Evolutionary conservation across 106 monocot species (phyloP).

Genomic region (Acorus gramineus): DNA sequence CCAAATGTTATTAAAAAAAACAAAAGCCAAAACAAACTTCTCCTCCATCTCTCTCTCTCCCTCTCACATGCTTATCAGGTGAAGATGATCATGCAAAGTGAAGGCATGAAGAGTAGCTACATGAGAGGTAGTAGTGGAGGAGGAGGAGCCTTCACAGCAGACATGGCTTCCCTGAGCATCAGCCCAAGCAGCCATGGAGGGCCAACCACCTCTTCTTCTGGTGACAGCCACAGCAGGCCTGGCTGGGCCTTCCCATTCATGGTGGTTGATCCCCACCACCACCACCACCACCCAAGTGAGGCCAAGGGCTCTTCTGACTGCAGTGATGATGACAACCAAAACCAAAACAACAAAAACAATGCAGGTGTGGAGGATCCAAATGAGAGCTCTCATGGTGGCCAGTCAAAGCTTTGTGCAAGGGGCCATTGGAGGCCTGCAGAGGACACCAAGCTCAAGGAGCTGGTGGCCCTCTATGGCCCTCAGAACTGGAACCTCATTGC

Average conservation of each 20-base stretch:
- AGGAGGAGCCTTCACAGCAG: no score
- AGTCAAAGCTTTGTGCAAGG: conserved; percentile 58
- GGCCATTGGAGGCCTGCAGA: conserved; percentile 94
- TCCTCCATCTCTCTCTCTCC: no score
- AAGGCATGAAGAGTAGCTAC: no score
- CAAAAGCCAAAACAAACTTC: no score
- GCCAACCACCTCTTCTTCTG: background rate
- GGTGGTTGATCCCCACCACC: conserved; percentile 4
- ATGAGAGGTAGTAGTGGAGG: no score
- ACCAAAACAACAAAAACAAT: conserved; percentile 2
- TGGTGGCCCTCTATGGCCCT: conserved; percentile 76
- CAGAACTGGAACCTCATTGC: conserved; percentile 99
- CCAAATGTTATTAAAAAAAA: background rate
- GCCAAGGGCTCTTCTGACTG: background rate
- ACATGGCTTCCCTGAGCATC: background rate
- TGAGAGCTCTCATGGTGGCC: conserved; percentile 14
- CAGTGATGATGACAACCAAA: conserved; percentile 2
- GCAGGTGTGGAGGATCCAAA: conserved; percentile 11
- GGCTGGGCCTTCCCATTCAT: conserved; percentile 13
- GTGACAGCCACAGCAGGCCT: background rate
- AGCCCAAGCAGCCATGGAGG: conserved; percentile 6
- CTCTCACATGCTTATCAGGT: no score
- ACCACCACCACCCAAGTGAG: background rate
- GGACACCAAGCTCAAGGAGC: conserved; percentile 77
- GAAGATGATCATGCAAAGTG: no score